Evolutionary conservation across 768 basidiomycete genomes (phyloP).

Genomic region (Pisolithus sp.): DNA sequence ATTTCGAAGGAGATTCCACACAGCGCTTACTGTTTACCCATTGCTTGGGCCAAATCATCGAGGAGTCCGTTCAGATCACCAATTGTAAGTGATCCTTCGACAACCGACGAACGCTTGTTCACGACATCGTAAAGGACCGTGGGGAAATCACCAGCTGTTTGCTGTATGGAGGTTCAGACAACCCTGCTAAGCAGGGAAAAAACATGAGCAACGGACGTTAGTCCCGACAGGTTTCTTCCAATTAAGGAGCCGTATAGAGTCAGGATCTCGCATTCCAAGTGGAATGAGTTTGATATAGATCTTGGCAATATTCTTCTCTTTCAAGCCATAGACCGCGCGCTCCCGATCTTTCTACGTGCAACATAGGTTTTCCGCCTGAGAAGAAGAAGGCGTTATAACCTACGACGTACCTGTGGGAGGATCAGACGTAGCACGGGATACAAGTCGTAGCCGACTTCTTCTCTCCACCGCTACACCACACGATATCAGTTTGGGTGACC

Average conservation of each 20-base stretch:
- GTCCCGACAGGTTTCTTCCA: constrained; percentile 83
- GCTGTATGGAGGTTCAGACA: constrained; percentile 32
- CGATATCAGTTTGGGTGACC: constrained; percentile 8
- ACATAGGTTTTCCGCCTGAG: background rate
- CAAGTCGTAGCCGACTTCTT: constrained; percentile 78
- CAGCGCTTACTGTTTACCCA: constrained; percentile 62
- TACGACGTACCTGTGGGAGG: constrained; percentile 67
- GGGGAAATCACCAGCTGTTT: constrained; percentile 80
- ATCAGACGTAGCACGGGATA: constrained; percentile 87
- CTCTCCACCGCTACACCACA: constrained; percentile 67
- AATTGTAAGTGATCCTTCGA: constrained; percentile 69
- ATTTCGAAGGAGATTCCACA: background rate
- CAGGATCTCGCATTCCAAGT: constrained; percentile 70
- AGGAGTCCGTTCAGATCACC: constrained; percentile 78
- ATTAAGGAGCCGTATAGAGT: constrained; percentile 74
- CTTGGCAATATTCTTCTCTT: constrained; percentile 92
- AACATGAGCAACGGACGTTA: constrained; percentile 40
- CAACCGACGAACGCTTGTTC: constrained; percentile 72
- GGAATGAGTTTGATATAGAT: constrained; percentile 88
- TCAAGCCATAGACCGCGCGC: constrained; percentile 86
- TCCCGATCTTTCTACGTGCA: constrained; percentile 81
- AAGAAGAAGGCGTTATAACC: background rate
- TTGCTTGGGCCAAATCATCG: constrained; percentile 66
- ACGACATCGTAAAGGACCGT: constrained; percentile 84
- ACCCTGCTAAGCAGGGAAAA: background rate